These are phyloP conservation scores for Durusdinium trenchii DNA, from an alignment of 73 alveolate species.

Conservation along the genomic window DNA sequence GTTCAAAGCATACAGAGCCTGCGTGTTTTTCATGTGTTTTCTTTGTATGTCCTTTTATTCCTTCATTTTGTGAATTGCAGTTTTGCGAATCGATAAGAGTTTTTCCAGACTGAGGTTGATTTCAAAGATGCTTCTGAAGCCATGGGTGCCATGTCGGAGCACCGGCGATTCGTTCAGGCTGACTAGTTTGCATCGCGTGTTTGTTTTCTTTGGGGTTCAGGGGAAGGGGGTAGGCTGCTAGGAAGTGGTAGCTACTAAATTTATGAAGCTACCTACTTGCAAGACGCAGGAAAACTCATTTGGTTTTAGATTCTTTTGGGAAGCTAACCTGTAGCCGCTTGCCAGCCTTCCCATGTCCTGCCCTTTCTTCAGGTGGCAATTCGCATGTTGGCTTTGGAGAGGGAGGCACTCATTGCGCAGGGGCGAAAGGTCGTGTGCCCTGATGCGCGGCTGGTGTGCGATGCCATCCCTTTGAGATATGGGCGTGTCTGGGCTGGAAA, in stretches of 20 bases:
- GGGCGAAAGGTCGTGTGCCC: constrained; percentile 70
- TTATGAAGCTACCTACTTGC: not conserved
- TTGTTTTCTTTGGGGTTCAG: too few species aligned
- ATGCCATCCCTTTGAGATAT: constrained; percentile 20
- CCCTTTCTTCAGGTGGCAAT: constrained; percentile 54
- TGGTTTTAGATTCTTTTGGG: not conserved
- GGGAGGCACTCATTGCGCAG: constrained; percentile 68
- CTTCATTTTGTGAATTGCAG: not conserved
- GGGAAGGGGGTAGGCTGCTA: too few species aligned
- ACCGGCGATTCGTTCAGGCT: constrained; percentile 73
- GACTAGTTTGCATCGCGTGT: not conserved
- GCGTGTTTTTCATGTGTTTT: not conserved
- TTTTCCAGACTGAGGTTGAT: not conserved
- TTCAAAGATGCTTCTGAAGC: constrained; percentile 66
- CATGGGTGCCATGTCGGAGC: constrained; percentile 82
- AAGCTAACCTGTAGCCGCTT: too few species aligned
- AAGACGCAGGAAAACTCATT: too few species aligned
- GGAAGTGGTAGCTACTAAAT: not conserved
- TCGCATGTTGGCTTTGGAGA: constrained; percentile 56
- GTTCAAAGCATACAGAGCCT: not conserved
- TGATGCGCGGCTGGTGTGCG: constrained; percentile 27
- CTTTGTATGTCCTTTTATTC: not conserved
- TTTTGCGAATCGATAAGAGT: not conserved
- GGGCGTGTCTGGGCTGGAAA: constrained; percentile 28
- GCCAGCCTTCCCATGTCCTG: not conserved